Percentiles rank a stretch among this genome's conserved stretches.
phyloP scores from a whole-genome alignment of 495 filamentous ascomycete species.

The Daldinia childiae region DNA sequence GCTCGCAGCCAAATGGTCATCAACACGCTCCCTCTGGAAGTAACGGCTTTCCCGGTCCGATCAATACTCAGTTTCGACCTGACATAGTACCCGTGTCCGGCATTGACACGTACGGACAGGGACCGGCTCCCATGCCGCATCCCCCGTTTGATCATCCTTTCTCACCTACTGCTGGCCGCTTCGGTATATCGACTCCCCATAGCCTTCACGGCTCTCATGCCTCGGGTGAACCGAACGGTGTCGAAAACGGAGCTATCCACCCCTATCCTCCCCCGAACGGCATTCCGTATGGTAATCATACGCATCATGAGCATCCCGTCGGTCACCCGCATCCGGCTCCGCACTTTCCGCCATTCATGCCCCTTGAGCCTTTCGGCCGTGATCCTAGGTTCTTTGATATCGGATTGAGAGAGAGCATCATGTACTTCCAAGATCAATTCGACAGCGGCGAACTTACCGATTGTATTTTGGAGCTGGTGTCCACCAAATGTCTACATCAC shows the following conservation, averaged over 20 bases:
- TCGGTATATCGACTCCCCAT: conserved; percentile 60
- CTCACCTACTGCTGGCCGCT: conserved; percentile 48
- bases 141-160: conserved; percentile 53
- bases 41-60: conserved; percentile 46
- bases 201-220: conserved; percentile 65
- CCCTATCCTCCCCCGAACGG: conserved; percentile 45
- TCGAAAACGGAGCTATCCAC: conserved; percentile 45
- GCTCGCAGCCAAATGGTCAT: conserved; percentile 44
- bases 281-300: conserved; percentile 42
- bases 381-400: conserved; percentile 44
- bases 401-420: conserved; percentile 47
- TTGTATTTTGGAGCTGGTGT: conserved; percentile 59
- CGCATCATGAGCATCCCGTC: conserved; percentile 39
- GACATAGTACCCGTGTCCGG: conserved; percentile 32
- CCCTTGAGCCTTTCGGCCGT: conserved; percentile 22
- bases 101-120: conserved; percentile 46
- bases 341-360: conserved; percentile 40
- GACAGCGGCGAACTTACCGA: conserved; percentile 56
- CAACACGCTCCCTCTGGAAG: conserved; percentile 45
- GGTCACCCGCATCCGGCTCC: conserved; percentile 29
- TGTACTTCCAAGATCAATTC: conserved; percentile 52
- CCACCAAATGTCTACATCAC: conserved; percentile 48
- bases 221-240: conserved; percentile 51
- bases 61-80: conserved; percentile 44
- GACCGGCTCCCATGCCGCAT: conserved; percentile 47